These are phyloP conservation scores for Pseudogymnoascus sp. DNA, from an alignment of 2,329 filamentous ascomycete species.

Conservation along the genomic window DNA sequence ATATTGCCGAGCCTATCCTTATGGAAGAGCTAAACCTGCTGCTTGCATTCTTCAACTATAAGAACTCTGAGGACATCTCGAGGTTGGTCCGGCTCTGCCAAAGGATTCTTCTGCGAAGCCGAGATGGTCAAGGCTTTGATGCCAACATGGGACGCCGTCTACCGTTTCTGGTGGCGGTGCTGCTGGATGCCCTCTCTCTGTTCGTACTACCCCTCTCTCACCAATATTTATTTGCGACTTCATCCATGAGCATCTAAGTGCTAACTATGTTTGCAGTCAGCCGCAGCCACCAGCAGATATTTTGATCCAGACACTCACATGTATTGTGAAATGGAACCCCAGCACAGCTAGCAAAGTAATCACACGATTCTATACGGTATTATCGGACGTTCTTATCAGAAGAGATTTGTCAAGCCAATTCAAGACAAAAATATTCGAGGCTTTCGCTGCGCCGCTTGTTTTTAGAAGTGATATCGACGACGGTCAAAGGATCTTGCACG, in stretches of 20 bases:
- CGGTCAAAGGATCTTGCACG: background rate
- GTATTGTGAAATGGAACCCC: slow-evolving; percentile 1
- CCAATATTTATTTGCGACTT: background rate
- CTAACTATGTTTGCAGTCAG: background rate
- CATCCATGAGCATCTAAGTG: background rate
- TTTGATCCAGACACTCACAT: background rate
- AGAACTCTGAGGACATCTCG: slow-evolving; percentile 39
- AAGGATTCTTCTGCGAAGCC: slow-evolving; percentile 32
- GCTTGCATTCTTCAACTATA: slow-evolving; percentile 42
- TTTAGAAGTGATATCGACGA: background rate
- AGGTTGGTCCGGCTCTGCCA: slow-evolving; percentile 40
- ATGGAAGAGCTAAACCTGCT: slow-evolving; percentile 41
- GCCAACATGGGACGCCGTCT: background rate
- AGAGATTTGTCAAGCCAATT: background rate
- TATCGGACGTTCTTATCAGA: background rate
- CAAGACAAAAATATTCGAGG: background rate
- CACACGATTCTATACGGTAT: background rate
- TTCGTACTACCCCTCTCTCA: background rate
- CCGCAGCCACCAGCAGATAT: background rate
- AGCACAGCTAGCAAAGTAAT: background rate
- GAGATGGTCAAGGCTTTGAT: background rate
- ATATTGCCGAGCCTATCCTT: slow-evolving; percentile 29
- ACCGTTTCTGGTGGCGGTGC: background rate
- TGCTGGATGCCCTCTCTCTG: background rate
- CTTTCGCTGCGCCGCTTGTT: background rate